Conservation (phyloP, 2,329 filamentous ascomycete species). For the Thermothelomyces thermophilus region DNA sequence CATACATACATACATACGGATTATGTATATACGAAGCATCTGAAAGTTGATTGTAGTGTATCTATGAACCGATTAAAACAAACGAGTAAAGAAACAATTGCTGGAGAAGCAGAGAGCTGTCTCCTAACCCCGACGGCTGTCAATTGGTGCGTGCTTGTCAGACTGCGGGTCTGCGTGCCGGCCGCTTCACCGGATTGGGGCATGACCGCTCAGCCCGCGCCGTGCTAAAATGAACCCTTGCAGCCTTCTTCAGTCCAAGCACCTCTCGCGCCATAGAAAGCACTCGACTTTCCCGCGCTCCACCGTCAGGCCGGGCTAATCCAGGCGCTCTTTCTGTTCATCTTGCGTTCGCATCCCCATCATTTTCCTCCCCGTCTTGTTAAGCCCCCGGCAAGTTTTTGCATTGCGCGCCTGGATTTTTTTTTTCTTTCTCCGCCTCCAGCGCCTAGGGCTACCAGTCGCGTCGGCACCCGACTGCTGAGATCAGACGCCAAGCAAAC, state of each 20-base stretch:
- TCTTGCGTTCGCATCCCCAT: neutral
- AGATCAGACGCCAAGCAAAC: conserved; percentile 9
- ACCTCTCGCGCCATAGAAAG: conserved; percentile 3
- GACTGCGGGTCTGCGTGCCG: conserved; percentile 1
- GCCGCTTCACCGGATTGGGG: conserved; percentile 8
- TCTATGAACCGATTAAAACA: no score
- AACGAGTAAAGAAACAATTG: no score
- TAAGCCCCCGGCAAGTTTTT: no score
- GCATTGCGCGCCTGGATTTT: no score
- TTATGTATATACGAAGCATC: no score
- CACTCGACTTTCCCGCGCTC: conserved; percentile 7
- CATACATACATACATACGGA: no score
- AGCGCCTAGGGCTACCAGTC: neutral
- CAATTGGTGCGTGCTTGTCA: neutral
- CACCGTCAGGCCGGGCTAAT: neutral
- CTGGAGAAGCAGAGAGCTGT: neutral
- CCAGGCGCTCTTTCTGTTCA: neutral
- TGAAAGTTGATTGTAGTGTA: no score
- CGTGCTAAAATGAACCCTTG: neutral
- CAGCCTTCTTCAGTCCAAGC: neutral
- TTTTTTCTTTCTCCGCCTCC: conserved; percentile 1
- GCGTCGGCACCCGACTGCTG: neutral
- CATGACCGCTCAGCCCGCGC: conserved; percentile 4
- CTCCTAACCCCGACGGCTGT: neutral
- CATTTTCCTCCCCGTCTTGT: neutral